phyloP scores from a whole-genome alignment of 257 asterid species.

The Solanum sitiens region DNA sequence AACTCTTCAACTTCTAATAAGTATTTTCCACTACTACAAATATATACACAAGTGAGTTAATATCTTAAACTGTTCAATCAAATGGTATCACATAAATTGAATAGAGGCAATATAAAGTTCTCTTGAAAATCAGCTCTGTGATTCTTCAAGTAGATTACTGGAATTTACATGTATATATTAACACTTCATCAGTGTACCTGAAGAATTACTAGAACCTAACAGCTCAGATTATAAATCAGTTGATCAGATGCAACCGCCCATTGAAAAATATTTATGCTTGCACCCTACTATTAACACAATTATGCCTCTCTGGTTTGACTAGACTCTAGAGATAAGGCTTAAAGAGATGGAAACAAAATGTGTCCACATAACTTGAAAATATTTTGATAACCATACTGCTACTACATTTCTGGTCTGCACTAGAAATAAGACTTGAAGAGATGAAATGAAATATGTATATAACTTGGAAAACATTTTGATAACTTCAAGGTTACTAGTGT shows the following conservation, averaged over 20 bases:
- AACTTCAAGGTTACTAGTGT: neutral
- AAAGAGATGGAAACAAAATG: neutral
- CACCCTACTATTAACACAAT: neutral
- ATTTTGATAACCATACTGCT: neutral
- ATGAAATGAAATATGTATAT: neutral
- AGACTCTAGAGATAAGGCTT: neutral
- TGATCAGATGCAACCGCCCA: neutral
- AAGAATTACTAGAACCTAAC: neutral
- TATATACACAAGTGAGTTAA: neutral
- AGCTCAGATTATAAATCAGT: neutral
- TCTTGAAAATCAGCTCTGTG: neutral
- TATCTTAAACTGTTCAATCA: neutral
- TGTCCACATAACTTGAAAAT: neutral
- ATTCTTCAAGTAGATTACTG: neutral
- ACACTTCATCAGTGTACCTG: neutral
- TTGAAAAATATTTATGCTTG: neutral
- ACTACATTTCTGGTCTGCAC: neutral
- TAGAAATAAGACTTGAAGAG: neutral
- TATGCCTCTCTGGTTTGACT: neutral
- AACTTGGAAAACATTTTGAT: neutral
- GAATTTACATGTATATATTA: neutral
- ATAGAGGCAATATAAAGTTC: neutral
- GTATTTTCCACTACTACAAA: neutral
- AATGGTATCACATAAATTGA: neutral
- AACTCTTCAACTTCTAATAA: neutral